Evolutionary conservation across 345 rosid genomes (phyloP).

Genomic region (Lepidium didymum): DNA sequence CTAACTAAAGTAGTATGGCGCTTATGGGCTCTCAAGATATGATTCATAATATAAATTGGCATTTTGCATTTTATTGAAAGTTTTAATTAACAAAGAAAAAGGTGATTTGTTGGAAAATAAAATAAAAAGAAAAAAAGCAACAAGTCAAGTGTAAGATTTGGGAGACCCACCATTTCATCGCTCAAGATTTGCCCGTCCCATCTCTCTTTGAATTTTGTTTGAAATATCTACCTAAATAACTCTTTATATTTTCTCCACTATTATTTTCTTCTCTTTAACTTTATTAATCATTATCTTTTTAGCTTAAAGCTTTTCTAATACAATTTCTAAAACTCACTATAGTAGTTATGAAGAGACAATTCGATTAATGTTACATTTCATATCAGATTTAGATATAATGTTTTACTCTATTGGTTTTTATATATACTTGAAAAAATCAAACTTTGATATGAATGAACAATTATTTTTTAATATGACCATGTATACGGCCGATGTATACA

Average conservation of each 20-base stretch:
- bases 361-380: background rate
- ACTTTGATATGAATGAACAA: background rate
- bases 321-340: background rate
- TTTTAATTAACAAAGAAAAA: background rate
- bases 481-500: background rate
- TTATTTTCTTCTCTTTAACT: slow-evolving; percentile 1
- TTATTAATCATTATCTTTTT: slow-evolving; percentile 14
- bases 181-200: slow-evolving; percentile 25
- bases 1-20: background rate
- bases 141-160: slow-evolving; percentile 27
- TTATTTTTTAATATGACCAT: background rate
- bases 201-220: slow-evolving; percentile 18
- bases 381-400: too few species aligned
- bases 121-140: background rate
- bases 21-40: background rate
- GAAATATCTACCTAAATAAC: too few species aligned
- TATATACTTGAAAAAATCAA: background rate
- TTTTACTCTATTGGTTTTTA: background rate
- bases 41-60: background rate
- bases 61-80: background rate
- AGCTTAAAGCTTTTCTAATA: background rate
- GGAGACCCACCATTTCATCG: slow-evolving; percentile 25
- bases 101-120: background rate
- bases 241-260: slow-evolving; percentile 3
- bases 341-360: background rate